These are phyloP conservation scores for Pseudogymnoascus sp. DNA, from an alignment of 2,329 filamentous ascomycete species.

Conservation along the genomic window DNA sequence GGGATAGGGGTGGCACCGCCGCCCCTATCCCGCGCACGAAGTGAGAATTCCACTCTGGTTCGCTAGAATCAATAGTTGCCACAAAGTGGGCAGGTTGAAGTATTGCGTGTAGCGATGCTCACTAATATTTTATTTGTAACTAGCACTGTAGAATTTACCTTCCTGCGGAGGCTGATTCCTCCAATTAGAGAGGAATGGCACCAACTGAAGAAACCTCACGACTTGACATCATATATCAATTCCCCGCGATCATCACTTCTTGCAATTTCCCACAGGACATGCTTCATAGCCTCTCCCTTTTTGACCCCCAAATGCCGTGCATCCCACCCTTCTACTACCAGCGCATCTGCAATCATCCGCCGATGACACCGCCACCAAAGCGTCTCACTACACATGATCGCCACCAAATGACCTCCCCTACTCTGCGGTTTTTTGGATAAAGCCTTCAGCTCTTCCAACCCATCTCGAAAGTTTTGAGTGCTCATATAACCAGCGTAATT, in stretches of 20 bases:
- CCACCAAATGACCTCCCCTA: neutral
- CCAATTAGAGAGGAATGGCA: neutral
- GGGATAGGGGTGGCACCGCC: no score
- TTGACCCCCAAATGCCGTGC: constrained; percentile 11
- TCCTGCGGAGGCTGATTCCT: no score
- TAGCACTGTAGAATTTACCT: no score
- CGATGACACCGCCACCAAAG: constrained; percentile 14
- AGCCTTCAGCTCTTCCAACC: constrained; percentile 9
- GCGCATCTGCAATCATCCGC: constrained; percentile 13
- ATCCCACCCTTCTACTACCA: constrained; percentile 10
- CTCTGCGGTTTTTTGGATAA: neutral
- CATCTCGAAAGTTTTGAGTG: constrained; percentile 8
- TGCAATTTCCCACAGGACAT: constrained; percentile 12
- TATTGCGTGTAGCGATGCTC: no score
- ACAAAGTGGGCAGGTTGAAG: no score
- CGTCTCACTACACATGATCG: constrained; percentile 15
- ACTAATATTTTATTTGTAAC: no score
- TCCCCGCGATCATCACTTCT: constrained; percentile 8
- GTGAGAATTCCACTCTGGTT: no score
- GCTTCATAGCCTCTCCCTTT: constrained; percentile 9
- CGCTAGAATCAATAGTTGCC: no score
- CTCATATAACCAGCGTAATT: constrained; percentile 14
- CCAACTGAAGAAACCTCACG: neutral
- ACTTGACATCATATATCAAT: constrained; percentile 11
- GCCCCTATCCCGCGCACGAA: no score